Conservation (phyloP, 2,329 filamentous ascomycete species). For the Clonostachys sp. region DNA sequence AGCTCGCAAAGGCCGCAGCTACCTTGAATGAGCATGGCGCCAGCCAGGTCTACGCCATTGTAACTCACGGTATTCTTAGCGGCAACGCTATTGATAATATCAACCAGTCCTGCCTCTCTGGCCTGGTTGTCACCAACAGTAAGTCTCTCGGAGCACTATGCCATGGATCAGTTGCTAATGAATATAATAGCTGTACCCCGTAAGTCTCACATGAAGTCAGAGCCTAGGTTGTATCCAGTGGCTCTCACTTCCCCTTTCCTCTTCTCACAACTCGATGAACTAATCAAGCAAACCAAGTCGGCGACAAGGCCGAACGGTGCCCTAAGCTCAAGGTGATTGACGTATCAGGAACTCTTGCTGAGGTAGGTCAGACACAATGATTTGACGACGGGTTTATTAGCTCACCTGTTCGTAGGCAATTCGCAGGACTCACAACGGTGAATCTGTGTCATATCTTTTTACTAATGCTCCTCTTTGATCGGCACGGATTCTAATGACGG, state of each 20-base stretch:
- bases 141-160: slow-evolving; percentile 9
- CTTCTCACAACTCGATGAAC: neutral
- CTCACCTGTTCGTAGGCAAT: slow-evolving; percentile 44
- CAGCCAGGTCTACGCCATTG: slow-evolving; percentile 85
- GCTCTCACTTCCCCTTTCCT: too few species aligned
- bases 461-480: slow-evolving; percentile 54
- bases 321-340: slow-evolving; percentile 85
- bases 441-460: slow-evolving; percentile 63
- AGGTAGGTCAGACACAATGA: slow-evolving; percentile 23
- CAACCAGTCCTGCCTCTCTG: slow-evolving; percentile 71
- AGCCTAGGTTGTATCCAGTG: too few species aligned
- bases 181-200: neutral
- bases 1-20: slow-evolving; percentile 74
- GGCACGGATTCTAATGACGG: neutral
- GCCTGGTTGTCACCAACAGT: slow-evolving; percentile 86
- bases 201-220: slow-evolving; percentile 22
- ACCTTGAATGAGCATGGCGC: slow-evolving; percentile 86
- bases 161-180: slow-evolving; percentile 11
- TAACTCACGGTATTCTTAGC: slow-evolving; percentile 88
- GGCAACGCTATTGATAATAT: slow-evolving; percentile 84
- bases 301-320: slow-evolving; percentile 75
- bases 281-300: slow-evolving; percentile 26
- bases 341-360: slow-evolving; percentile 78
- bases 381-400: slow-evolving; percentile 2
- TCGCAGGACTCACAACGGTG: slow-evolving; percentile 63